A percentile compares a stretch with the other conserved stretches of the same genome.
Conservation (phyloP, 352 stramenopile species). For the Phytophthora hybrid region DNA sequence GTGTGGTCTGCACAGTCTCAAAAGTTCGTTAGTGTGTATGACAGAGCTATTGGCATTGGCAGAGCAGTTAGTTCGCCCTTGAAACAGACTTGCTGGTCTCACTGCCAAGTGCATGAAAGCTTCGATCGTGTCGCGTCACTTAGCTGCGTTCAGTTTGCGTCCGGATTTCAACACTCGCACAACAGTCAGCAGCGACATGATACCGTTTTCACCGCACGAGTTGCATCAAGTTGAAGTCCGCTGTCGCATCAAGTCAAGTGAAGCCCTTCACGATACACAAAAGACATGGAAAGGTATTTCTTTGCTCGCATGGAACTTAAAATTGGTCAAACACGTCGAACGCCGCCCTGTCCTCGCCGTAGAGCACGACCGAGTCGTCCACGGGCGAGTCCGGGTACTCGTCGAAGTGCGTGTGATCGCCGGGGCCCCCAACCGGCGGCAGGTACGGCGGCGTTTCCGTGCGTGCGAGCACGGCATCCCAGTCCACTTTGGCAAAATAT, state of each 20-base stretch:
- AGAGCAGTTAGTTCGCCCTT: not conserved
- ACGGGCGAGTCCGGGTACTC: slow-evolving; percentile 93
- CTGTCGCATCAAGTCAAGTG: not conserved
- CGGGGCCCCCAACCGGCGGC: slow-evolving; percentile 81
- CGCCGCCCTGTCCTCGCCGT: slow-evolving; percentile 81
- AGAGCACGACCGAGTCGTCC: slow-evolving; percentile 86
- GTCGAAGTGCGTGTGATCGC: slow-evolving; percentile 95
- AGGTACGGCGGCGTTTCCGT: slow-evolving; percentile 86
- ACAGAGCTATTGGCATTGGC: not conserved
- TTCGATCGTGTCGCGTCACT: slow-evolving; percentile 4
- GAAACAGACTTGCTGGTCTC: slow-evolving; percentile 16
- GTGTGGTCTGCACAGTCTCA: not conserved
- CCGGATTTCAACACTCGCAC: slow-evolving; percentile 16
- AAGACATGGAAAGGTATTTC: slow-evolving; percentile 39
- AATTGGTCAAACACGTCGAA: slow-evolving; percentile 91
- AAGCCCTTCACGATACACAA: not conserved
- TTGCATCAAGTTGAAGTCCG: not conserved
- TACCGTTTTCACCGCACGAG: not conserved
- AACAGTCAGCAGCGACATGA: not conserved
- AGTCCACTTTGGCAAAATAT: slow-evolving; percentile 91
- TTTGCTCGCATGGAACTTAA: slow-evolving; percentile 57
- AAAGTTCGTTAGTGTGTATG: not conserved
- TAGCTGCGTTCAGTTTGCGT: slow-evolving; percentile 22
- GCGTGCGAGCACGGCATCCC: slow-evolving; percentile 79
- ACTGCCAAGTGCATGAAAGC: not conserved